Evolutionary conservation across 2,329 filamentous ascomycete species (phyloP), one percentile per base, ranked within the genome.

Genomic region (Epichloe festucae): DNA sequence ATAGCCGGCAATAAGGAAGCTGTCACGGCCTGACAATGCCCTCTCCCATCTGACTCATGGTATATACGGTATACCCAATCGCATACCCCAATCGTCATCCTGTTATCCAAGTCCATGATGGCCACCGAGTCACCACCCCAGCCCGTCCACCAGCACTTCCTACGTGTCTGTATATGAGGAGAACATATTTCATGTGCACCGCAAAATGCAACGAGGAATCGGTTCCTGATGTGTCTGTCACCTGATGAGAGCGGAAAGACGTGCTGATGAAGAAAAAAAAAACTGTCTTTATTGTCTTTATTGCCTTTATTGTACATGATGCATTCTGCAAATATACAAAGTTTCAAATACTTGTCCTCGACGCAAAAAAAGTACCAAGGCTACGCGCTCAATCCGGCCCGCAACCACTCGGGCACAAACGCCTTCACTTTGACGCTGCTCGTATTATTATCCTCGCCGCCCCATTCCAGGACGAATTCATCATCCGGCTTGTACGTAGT

Each of bases 331-430:
- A 31, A 45, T 27, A 15, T 17, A 17, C 15, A 45, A 45, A 27
- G 8, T 5, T 15, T 31, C 23, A 15, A 23, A 21, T 19, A 21
- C 19, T 35, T 15, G 19, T n/a, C 15, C 15, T 3, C 43, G n/a
- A 17, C 43, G 27, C 27, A 17, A 10, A 27, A 10, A 27, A 21
- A 31, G 5, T 31, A 11, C 14, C 2, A 10, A n/a, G 21, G 3
- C 35, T 41, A 48, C 36, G 15, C 47, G 14, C 41, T 21, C 45
- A 79, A 57, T 14, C 68, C 68, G 19, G 59, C 58, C 50, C 73
- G 69, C 62, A 82, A 52, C 91, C 91, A 97, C 41, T 81, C 73
- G 0, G 90, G 89, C 59, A 96, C 82, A 67, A 95, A 86, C 0
- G 91, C 88, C 71, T 86, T 89, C 38, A 89, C 56, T 78, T 73